Percentiles rank a stretch among this genome's conserved stretches.
These are phyloP conservation scores for Kockovaella imperatae DNA, from an alignment of 768 basidiomycete genomes.

Conservation along the genomic window DNA sequence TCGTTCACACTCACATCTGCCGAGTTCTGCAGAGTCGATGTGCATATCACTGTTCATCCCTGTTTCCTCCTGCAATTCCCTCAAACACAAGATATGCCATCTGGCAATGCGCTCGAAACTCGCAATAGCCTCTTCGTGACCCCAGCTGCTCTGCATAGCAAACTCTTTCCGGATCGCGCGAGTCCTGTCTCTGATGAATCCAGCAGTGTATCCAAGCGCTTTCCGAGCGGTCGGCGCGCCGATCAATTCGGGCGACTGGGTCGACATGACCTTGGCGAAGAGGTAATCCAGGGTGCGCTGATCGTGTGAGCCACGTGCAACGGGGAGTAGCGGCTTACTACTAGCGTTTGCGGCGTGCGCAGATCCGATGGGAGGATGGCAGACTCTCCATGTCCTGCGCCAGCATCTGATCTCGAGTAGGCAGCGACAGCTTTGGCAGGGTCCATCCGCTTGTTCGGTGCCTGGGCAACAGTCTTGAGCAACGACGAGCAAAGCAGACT, in stretches of 20 bases:
- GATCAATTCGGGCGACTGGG: conserved; percentile 48
- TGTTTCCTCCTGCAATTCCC: conserved; percentile 50
- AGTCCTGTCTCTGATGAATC: conserved; percentile 85
- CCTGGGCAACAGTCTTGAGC: conserved; percentile 4
- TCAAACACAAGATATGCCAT: conserved; percentile 72
- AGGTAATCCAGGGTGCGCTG: conserved; percentile 87
- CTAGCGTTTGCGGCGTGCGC: conserved; percentile 74
- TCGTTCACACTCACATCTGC: conserved; percentile 47
- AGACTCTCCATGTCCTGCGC: conserved; percentile 53
- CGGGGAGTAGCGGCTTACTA: conserved; percentile 48
- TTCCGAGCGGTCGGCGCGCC: conserved; percentile 21
- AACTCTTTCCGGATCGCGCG: conserved; percentile 87
- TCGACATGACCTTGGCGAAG: conserved; percentile 68
- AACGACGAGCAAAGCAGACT: conserved; percentile 1
- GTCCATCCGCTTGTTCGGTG: conserved; percentile 56
- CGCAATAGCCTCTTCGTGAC: conserved; percentile 63
- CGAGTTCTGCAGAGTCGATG: conserved; percentile 31
- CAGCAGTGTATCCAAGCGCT: conserved; percentile 48
- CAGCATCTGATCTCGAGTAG: conserved; percentile 82
- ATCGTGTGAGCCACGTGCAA: background rate
- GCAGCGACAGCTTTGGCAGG: conserved; percentile 84
- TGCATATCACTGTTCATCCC: conserved; percentile 38
- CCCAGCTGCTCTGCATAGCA: conserved; percentile 79
- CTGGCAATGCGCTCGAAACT: conserved; percentile 90
- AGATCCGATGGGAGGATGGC: conserved; percentile 82